These are phyloP conservation scores for Entomortierella beljakovae DNA, from an alignment of 192 early-diverging fungal species.

Conservation along the genomic window DNA sequence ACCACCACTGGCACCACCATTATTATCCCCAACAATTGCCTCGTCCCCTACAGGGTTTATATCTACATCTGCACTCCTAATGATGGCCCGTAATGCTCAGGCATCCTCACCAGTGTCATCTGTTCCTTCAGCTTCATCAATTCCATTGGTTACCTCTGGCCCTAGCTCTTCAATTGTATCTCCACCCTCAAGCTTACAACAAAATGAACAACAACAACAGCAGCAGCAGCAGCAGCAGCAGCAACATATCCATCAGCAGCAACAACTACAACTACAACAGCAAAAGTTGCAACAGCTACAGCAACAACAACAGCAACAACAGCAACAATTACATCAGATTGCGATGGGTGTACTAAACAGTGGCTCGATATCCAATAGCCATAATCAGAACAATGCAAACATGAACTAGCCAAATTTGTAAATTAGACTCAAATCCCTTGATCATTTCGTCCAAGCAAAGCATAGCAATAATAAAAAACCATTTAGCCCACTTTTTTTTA, in stretches of 20 bases:
- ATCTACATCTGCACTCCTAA: conserved; percentile 31
- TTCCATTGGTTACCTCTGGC: not conserved
- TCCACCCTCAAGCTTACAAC: not conserved
- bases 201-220: conserved; percentile 5
- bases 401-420: no score
- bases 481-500: no score
- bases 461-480: no score
- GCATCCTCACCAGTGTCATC: not conserved
- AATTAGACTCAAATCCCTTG: no score
- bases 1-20: conserved; percentile 17
- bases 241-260: not conserved
- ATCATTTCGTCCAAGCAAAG: no score
- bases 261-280: conserved; percentile 3
- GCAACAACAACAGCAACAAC: not conserved
- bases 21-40: conserved; percentile 37
- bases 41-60: conserved; percentile 38
- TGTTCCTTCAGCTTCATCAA: not conserved
- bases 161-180: not conserved
- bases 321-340: not conserved
- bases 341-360: not conserved
- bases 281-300: not conserved
- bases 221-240: conserved; percentile 12
- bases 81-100: conserved; percentile 37
- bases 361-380: no score
- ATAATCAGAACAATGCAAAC: no score